Conservation (phyloP, 352 stramenopile species). For the Phytopythium vexans region DNA sequence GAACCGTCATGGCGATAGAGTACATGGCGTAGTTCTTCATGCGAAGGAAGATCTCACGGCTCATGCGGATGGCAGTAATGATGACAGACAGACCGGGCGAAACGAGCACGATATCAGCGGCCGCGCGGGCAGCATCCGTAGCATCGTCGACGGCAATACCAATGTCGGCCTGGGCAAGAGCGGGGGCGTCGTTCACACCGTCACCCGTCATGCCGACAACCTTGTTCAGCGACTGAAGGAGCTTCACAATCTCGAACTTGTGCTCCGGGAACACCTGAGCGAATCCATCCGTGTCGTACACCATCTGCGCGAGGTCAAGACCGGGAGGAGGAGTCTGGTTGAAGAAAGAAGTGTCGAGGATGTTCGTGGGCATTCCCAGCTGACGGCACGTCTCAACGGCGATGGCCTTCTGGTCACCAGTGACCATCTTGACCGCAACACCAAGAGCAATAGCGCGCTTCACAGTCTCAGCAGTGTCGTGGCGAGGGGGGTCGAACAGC, state of each 20-base stretch:
- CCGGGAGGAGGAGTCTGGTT: conserved; percentile 61
- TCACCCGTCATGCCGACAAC: conserved; percentile 85
- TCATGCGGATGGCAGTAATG: conserved; percentile 88
- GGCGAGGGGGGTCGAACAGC: conserved; percentile 92
- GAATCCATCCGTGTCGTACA: conserved; percentile 93
- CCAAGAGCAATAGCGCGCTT: conserved; percentile 87
- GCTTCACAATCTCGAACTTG: conserved; percentile 91
- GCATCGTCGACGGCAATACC: conserved; percentile 90
- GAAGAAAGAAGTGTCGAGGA: conserved; percentile 78
- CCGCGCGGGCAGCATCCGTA: conserved; percentile 87
- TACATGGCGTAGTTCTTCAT: conserved; percentile 94
- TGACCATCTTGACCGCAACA: conserved; percentile 96
- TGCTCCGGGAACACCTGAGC: conserved; percentile 91
- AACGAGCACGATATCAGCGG: conserved; percentile 88
- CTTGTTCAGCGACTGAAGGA: conserved; percentile 84
- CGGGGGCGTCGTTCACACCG: conserved; percentile 92
- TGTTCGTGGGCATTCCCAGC: conserved; percentile 88
- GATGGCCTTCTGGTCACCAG: conserved; percentile 92
- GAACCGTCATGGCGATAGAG: conserved; percentile 86
- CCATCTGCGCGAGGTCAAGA: conserved; percentile 73
- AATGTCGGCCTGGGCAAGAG: conserved; percentile 87
- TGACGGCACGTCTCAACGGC: conserved; percentile 90
- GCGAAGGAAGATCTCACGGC: conserved; percentile 85
- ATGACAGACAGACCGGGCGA: conserved; percentile 85
- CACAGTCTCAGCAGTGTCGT: conserved; percentile 92